Evolutionary conservation across 768 basidiomycete species (phyloP).

Genomic region (Lentinula sp.): DNA sequence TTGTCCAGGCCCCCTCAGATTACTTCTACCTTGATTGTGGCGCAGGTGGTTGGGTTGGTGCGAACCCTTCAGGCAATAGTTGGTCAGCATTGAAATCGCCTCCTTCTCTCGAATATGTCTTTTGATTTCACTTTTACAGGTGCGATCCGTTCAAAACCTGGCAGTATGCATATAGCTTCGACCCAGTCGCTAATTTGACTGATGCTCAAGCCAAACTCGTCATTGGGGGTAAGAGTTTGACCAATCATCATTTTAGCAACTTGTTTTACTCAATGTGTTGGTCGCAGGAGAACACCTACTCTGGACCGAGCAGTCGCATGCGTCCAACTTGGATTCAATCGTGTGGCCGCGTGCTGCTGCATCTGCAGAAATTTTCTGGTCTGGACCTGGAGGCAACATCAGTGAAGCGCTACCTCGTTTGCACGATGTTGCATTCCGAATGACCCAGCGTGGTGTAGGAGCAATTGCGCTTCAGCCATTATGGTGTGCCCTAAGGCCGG

Average conservation of each 20-base stretch:
- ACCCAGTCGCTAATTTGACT: conserved; percentile 57
- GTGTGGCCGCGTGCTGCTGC: conserved; percentile 71
- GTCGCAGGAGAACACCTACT: conserved; percentile 46
- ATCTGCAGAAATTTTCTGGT: conserved; percentile 77
- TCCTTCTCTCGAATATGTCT: neutral
- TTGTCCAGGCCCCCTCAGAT: conserved; percentile 68
- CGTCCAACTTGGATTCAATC: conserved; percentile 63
- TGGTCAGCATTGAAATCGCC: conserved; percentile 35
- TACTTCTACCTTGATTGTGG: conserved; percentile 81
- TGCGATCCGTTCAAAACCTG: conserved; percentile 76
- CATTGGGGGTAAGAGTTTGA: conserved; percentile 47
- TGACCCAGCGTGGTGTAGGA: conserved; percentile 54
- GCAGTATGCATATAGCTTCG: conserved; percentile 70
- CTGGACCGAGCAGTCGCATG: conserved; percentile 70
- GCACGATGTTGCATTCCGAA: conserved; percentile 57
- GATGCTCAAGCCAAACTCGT: conserved; percentile 45
- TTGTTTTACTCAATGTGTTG: neutral
- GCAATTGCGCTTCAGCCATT: conserved; percentile 62
- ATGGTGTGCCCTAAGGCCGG: conserved; percentile 66
- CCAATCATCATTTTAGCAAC: neutral
- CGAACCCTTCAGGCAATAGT: conserved; percentile 31
- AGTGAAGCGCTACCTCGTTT: conserved; percentile 53
- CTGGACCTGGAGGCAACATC: conserved; percentile 39
- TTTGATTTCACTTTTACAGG: neutral
- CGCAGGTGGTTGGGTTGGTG: conserved; percentile 64